phyloP scores from a whole-genome alignment of 306 rosid species.

The Cicer chorassanicum region DNA sequence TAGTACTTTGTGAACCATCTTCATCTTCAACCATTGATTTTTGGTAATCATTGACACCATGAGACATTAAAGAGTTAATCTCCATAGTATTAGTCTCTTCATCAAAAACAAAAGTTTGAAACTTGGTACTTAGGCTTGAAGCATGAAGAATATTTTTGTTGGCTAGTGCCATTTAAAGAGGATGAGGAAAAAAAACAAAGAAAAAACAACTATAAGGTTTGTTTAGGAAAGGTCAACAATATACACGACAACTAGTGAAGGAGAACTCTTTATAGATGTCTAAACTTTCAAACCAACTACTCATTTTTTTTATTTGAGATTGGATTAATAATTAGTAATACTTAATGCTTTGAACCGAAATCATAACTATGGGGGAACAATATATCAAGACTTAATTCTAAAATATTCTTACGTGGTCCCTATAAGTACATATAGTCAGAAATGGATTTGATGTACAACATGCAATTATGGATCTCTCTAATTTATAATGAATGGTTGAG shows the following conservation, averaged over 20 bases:
- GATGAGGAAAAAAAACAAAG: slow-evolving; percentile 13
- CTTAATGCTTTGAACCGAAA: slow-evolving; percentile 24
- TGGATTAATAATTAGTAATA: slow-evolving; percentile 35
- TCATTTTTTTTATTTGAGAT: slow-evolving; percentile 41
- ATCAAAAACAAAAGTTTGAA: slow-evolving; percentile 44
- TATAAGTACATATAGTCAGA: background rate
- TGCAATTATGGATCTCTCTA: too few species aligned
- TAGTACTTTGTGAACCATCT: slow-evolving; percentile 45
- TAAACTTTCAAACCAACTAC: slow-evolving; percentile 40
- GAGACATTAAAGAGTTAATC: slow-evolving; percentile 24
- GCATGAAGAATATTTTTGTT: slow-evolving; percentile 49
- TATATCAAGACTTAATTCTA: slow-evolving; percentile 41
- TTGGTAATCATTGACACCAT: slow-evolving; percentile 41
- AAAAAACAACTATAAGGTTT: background rate
- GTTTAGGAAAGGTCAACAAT: slow-evolving; percentile 25
- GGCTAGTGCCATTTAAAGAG: slow-evolving; percentile 60
- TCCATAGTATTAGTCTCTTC: slow-evolving; percentile 1
- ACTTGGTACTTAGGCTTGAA: slow-evolving; percentile 39
- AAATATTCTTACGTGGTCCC: slow-evolving; percentile 23
- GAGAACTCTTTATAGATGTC: slow-evolving; percentile 56
- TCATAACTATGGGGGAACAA: slow-evolving; percentile 42
- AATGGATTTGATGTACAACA: too few species aligned
- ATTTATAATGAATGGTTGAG: too few species aligned
- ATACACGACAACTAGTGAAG: slow-evolving; percentile 42
- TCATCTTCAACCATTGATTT: slow-evolving; percentile 45